Percentiles rank a stretch among this genome's conserved stretches.
These are phyloP conservation scores for Cordyceps farinosa DNA, from an alignment of 2,329 filamentous ascomycete species.

Conservation along the genomic window DNA sequence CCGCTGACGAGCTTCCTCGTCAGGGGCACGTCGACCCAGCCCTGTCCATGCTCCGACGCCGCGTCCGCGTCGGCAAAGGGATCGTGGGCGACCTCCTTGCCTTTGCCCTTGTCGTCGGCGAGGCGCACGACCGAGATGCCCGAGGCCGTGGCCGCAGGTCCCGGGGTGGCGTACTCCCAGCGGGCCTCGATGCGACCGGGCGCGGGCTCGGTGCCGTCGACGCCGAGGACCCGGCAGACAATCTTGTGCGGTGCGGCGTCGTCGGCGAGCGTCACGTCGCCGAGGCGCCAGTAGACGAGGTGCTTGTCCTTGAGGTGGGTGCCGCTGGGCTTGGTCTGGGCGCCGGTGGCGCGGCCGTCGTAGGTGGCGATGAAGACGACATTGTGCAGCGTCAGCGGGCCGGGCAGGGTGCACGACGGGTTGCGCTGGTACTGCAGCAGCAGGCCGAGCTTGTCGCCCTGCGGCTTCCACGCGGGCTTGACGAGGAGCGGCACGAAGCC, in stretches of 20 bases:
- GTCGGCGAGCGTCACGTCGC: constrained; percentile 65
- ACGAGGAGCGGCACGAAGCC: constrained; percentile 69
- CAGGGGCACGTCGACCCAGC: constrained; percentile 66
- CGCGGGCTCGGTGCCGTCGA: constrained; percentile 65
- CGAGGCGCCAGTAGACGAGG: constrained; percentile 75
- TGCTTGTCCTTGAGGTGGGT: constrained; percentile 74
- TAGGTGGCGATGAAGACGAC: constrained; percentile 70
- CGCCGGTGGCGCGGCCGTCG: constrained; percentile 63
- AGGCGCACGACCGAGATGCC: constrained; percentile 62
- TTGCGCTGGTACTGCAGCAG: constrained; percentile 84
- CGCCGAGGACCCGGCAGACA: constrained; percentile 73
- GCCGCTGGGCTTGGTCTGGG: constrained; percentile 75
- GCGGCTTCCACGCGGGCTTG: constrained; percentile 75
- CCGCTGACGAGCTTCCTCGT: constrained; percentile 68
- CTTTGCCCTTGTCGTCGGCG: constrained; percentile 45
- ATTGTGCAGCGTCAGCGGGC: constrained; percentile 57
- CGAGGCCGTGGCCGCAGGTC: constrained; percentile 42
- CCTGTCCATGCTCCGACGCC: constrained; percentile 28
- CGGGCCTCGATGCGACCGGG: constrained; percentile 76
- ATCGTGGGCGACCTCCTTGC: constrained; percentile 53
- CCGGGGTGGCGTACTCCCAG: constrained; percentile 62
- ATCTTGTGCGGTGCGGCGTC: constrained; percentile 68
- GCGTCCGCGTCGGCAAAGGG: constrained; percentile 61
- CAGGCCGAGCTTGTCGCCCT: constrained; percentile 80
- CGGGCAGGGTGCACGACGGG: constrained; percentile 52